Evolutionary conservation across 2,329 filamentous ascomycete genomes (phyloP), one percentile per base, ranked within the genome.

Genomic region (Xylaria multiplex): DNA sequence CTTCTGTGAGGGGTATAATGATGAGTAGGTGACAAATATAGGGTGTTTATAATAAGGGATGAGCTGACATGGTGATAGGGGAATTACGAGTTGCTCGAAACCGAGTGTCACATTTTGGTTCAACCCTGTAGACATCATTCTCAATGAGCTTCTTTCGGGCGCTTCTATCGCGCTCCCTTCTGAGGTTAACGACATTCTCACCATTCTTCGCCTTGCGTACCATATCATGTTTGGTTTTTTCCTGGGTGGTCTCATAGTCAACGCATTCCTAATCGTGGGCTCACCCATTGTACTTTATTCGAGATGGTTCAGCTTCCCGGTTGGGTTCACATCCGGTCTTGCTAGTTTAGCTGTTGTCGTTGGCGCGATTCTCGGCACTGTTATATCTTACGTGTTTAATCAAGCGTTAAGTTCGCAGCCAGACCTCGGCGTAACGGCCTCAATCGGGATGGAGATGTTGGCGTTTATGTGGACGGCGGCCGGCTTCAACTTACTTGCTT

Each of bases 181-280:
- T 35, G 81, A 93, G 67, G 88, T 97, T 72, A 85, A 87, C 76
- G 84, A 89, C 67, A 90, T 94, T 71, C 87, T 97, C 56, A 83
- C 85, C 65, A 86, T 97, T 65, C 90, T 97, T 71, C 86, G 86
- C 62, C 84, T 90, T 65, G 91, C 90, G 53, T 95, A 91, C 8
- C 86, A 92, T 75, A 87, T 91, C 85, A 97, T 97, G 93, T 97
- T 96, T 75, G 91, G 87, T 68, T 90, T 95, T 79, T 97, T 96
- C 84, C 81, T 97, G 55, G 84, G 89, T 7, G 90, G 88, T 56
- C 84, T 88, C 49, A 83, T 90, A 72, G 82, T 97, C 74, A 88
- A 88, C 76, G 90, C 92, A 74, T 75, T 94, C 71, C 86, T 93
- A 71, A 87, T 96, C 67, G 86, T 94, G 75, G 71, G 90, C 79